These are phyloP conservation scores for Albophoma yamanashiensis DNA, from an alignment of 2,329 filamentous ascomycete genomes.

Conservation along the genomic window DNA sequence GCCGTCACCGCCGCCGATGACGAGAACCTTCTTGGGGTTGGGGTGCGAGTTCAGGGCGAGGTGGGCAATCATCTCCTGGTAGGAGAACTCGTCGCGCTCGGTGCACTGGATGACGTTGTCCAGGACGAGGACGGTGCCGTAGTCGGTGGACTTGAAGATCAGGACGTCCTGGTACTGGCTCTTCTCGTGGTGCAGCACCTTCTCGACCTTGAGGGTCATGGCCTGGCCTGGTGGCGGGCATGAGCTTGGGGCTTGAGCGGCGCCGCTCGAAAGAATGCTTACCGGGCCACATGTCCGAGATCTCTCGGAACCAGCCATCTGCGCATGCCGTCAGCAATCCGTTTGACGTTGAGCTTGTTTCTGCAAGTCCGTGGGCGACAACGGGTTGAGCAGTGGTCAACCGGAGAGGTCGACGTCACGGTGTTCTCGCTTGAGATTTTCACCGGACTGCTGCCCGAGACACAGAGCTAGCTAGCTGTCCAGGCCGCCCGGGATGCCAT, in stretches of 20 bases:
- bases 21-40: slow-evolving; percentile 94
- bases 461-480: not conserved
- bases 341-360: not conserved
- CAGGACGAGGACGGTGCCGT: slow-evolving; percentile 90
- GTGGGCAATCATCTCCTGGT: slow-evolving; percentile 99
- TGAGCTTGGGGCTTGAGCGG: slow-evolving; percentile 1
- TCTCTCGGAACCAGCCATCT: slow-evolving; percentile 99
- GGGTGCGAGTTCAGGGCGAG: slow-evolving; percentile 98
- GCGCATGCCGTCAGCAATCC: not conserved
- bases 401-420: not conserved
- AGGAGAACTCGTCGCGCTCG: slow-evolving; percentile 97
- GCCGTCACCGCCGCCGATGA: slow-evolving; percentile 95
- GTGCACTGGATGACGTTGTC: slow-evolving; percentile 99
- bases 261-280: slow-evolving; percentile 11
- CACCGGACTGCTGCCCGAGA: not conserved
- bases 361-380: not conserved
- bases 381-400: not conserved
- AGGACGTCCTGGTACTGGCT: slow-evolving; percentile 98
- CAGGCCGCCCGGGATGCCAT: not conserved
- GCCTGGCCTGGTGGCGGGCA: slow-evolving; percentile 58
- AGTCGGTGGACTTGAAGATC: slow-evolving; percentile 96
- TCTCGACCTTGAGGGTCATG: slow-evolving; percentile 96
- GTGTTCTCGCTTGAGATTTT: not conserved
- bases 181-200: slow-evolving; percentile 98
- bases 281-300: slow-evolving; percentile 95